Conservation (phyloP, 1,139 yeast species). For the Kurtzmaniella quercitrusa region DNA sequence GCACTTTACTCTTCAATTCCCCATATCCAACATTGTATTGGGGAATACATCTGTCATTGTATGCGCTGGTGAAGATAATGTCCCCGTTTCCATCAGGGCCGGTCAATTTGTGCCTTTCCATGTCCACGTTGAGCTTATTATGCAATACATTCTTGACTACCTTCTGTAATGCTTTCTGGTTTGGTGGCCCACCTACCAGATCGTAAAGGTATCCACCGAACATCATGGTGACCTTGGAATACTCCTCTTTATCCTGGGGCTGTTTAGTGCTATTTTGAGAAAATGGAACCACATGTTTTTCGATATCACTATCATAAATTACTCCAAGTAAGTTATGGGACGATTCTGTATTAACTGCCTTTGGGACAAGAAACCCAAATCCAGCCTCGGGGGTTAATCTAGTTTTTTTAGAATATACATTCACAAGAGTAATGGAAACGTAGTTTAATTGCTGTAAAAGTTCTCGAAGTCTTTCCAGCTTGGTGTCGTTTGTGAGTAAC, state of each 20-base stretch:
- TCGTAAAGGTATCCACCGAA: constrained; percentile 71
- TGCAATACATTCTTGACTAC: constrained; percentile 45
- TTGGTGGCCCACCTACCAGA: neutral
- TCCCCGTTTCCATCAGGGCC: constrained; percentile 16
- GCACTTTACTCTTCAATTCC: constrained; percentile 32
- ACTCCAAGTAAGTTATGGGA: constrained; percentile 66
- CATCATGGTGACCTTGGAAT: constrained; percentile 73
- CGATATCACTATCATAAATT: constrained; percentile 85
- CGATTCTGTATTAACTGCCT: constrained; percentile 9
- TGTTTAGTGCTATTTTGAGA: neutral
- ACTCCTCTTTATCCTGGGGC: neutral
- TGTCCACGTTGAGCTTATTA: constrained; percentile 46
- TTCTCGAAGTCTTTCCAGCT: constrained; percentile 13
- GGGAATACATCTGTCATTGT: constrained; percentile 66
- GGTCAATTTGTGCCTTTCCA: constrained; percentile 26
- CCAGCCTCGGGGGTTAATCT: constrained; percentile 40
- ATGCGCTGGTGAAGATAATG: constrained; percentile 31
- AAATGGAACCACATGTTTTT: constrained; percentile 38
- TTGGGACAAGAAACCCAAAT: constrained; percentile 77
- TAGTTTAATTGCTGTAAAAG: constrained; percentile 33
- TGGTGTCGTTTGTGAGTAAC: constrained; percentile 10
- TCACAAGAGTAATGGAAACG: constrained; percentile 56
- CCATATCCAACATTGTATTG: constrained; percentile 75
- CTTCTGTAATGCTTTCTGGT: neutral
- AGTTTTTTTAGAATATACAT: constrained; percentile 38